Evolutionary conservation across 139 green algal species (phyloP).

Genomic region (Volvox africanus): DNA sequence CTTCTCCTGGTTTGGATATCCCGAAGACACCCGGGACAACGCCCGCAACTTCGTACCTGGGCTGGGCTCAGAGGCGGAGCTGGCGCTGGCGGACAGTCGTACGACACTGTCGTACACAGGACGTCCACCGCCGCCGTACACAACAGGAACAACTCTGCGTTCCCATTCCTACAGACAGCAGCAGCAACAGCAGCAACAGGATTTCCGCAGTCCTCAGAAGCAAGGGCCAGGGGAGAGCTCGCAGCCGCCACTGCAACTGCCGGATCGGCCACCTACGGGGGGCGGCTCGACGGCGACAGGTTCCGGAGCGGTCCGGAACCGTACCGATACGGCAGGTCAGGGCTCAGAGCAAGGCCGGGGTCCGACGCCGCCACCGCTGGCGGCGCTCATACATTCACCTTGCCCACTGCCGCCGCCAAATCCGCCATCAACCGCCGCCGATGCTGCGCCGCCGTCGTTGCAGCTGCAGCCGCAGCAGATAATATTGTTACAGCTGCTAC

Average conservation of each 20-base stretch:
- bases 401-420: neutral
- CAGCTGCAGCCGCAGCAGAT: slow-evolving; percentile 15
- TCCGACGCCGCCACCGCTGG: slow-evolving; percentile 14
- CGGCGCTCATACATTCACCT: slow-evolving; percentile 6
- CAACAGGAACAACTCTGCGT: no score
- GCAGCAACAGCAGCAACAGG: slow-evolving; percentile 40
- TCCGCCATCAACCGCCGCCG: neutral
- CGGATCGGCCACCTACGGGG: neutral
- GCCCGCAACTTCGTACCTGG: slow-evolving; percentile 79
- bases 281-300: neutral
- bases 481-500: neutral
- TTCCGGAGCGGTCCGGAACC: neutral
- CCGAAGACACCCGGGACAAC: slow-evolving; percentile 79
- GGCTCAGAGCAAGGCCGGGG: neutral
- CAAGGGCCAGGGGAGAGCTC: neutral
- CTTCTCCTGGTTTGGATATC: slow-evolving; percentile 90
- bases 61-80: slow-evolving; percentile 42
- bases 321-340: neutral
- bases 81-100: neutral
- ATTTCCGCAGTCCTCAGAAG: slow-evolving; percentile 32
- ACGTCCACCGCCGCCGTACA: no score
- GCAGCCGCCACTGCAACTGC: neutral
- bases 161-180: neutral
- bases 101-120: neutral
- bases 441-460: neutral